A percentile compares a stretch with the other conserved stretches of the same genome.
Conservation (phyloP, 2,329 filamentous ascomycete species). For the Penicillium sp. region DNA sequence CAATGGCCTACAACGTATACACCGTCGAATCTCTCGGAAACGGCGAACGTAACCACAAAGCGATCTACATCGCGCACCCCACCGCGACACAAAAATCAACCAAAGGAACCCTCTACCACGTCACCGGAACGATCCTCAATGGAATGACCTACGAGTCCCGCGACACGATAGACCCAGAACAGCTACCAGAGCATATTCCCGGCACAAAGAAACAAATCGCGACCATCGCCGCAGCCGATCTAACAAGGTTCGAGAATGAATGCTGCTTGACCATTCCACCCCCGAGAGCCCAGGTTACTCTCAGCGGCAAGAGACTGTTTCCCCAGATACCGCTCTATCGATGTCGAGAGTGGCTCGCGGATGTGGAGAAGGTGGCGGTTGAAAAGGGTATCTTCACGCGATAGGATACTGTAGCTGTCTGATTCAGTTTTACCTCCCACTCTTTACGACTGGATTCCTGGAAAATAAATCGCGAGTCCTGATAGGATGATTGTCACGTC, state of each 20-base stretch:
- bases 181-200: slow-evolving; percentile 7
- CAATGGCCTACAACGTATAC: slow-evolving; percentile 12
- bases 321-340: slow-evolving; percentile 15
- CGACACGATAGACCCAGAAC: slow-evolving; percentile 7
- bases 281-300: slow-evolving; percentile 13
- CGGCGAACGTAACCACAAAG: slow-evolving; percentile 13
- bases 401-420: not conserved
- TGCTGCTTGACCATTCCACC: slow-evolving; percentile 13
- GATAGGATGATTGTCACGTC: too few species aligned
- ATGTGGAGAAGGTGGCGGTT: slow-evolving; percentile 16
- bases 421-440: too few species aligned
- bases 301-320: slow-evolving; percentile 9
- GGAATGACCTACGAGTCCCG: slow-evolving; percentile 16
- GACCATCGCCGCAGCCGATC: slow-evolving; percentile 12
- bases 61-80: slow-evolving; percentile 17
- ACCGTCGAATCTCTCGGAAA: slow-evolving; percentile 14
- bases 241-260: slow-evolving; percentile 12
- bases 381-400: slow-evolving; percentile 16
- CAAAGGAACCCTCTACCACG: slow-evolving; percentile 13
- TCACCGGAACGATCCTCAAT: slow-evolving; percentile 18
- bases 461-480: too few species aligned
- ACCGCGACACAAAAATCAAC: not conserved
- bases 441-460: too few species aligned
- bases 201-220: slow-evolving; percentile 14
- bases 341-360: slow-evolving; percentile 17